phyloP scores from a whole-genome alignment of 305 asterid species.

The Lippia alba region DNA sequence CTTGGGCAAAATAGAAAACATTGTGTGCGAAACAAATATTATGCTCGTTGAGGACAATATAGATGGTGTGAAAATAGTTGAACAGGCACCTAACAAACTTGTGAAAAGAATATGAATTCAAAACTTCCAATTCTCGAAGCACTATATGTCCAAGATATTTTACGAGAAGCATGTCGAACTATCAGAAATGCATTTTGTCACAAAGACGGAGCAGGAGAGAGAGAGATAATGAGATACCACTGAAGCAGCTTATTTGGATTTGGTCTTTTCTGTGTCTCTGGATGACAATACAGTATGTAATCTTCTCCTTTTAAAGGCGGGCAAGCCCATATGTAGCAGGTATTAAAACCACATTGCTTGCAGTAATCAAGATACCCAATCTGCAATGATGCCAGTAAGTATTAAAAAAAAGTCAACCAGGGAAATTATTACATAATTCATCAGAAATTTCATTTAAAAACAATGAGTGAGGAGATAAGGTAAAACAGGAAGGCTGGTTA shows the following conservation, averaged over 20 bases:
- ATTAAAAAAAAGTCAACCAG: conserved; percentile 24
- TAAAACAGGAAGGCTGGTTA: conserved; percentile 28
- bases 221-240: conserved; percentile 47
- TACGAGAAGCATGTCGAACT: not conserved
- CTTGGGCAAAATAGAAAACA: conserved; percentile 7
- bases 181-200: conserved; percentile 7
- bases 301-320: conserved; percentile 79
- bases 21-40: not conserved
- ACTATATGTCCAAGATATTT: conserved; percentile 6
- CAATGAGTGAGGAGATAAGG: conserved; percentile 8
- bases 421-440: conserved; percentile 26
- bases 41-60: conserved; percentile 6
- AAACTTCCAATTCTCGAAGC: not conserved
- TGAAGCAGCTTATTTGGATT: conserved; percentile 59
- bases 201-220: conserved; percentile 19
- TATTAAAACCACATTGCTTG: conserved; percentile 69
- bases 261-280: conserved; percentile 75
- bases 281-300: conserved; percentile 82
- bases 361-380: conserved; percentile 86
- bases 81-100: not conserved
- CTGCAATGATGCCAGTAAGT: conserved; percentile 42
- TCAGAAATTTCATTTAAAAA: conserved; percentile 24
- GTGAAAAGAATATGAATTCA: not conserved
- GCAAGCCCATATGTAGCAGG: conserved; percentile 86
- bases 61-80: conserved; percentile 16